Evolutionary conservation across 805 yeast genomes (phyloP).

Genomic region (Yarrowia sp.): DNA sequence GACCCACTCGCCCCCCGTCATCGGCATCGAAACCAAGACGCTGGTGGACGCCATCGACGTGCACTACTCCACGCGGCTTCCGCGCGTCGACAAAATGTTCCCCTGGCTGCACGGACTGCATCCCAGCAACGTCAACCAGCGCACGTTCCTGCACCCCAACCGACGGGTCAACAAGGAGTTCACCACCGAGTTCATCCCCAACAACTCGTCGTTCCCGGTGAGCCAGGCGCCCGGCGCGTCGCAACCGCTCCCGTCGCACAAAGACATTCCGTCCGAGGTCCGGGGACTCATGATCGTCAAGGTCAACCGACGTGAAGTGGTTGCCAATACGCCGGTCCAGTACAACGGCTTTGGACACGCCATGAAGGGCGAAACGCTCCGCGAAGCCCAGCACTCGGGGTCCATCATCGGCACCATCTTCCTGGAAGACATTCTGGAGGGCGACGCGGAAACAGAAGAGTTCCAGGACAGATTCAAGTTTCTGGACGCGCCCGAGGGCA

Average conservation of each 20-base stretch:
- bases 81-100: slow-evolving; percentile 65
- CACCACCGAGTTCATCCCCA: slow-evolving; percentile 34
- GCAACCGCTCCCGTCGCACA: slow-evolving; percentile 28
- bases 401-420: slow-evolving; percentile 32
- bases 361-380: not conserved
- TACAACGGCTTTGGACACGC: slow-evolving; percentile 25
- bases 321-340: not conserved
- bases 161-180: slow-evolving; percentile 31
- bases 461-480: slow-evolving; percentile 53
- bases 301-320: slow-evolving; percentile 25
- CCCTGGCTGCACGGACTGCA: slow-evolving; percentile 90
- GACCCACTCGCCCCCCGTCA: slow-evolving; percentile 1
- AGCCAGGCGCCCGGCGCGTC: slow-evolving; percentile 31
- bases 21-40: not conserved
- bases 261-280: slow-evolving; percentile 28
- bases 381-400: slow-evolving; percentile 26
- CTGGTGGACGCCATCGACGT: slow-evolving; percentile 29
- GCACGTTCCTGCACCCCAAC: slow-evolving; percentile 42
- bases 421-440: slow-evolving; percentile 30
- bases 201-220: slow-evolving; percentile 30
- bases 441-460: slow-evolving; percentile 24
- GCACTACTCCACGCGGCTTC: slow-evolving; percentile 43
- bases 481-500: slow-evolving; percentile 67
- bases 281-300: slow-evolving; percentile 34
- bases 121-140: slow-evolving; percentile 52